Conservation (phyloP, 2,329 filamentous ascomycete genomes). For the Hypocreales sp. region DNA sequence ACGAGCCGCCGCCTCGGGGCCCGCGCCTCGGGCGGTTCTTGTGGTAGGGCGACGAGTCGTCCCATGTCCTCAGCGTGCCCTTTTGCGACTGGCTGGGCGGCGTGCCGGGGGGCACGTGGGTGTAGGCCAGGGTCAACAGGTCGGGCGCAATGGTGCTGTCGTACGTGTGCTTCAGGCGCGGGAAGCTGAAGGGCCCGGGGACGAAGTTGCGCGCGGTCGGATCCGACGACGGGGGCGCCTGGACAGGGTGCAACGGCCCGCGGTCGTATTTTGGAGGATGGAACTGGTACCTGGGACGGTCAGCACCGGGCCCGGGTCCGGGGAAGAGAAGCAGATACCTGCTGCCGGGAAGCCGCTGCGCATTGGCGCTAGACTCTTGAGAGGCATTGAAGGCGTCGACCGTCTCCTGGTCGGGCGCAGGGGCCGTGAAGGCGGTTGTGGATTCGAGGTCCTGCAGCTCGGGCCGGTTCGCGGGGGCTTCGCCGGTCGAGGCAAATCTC, state of each 20-base stretch:
- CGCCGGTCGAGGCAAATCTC: conserved; percentile 32
- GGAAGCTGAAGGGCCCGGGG: conserved; percentile 79
- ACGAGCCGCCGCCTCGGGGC: conserved; percentile 55
- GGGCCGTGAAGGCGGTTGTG: conserved; percentile 30
- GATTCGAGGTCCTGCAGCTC: conserved; percentile 32
- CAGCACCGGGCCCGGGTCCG: conserved; percentile 1
- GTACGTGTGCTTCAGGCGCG: conserved; percentile 82
- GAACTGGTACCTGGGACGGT: conserved; percentile 64
- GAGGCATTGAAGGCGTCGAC: conserved; percentile 24
- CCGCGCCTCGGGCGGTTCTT: conserved; percentile 76
- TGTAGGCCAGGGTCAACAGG: conserved; percentile 77
- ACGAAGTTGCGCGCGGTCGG: conserved; percentile 77
- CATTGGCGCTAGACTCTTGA: conserved; percentile 18
- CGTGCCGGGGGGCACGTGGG: conserved; percentile 69
- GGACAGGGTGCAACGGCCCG: conserved; percentile 82
- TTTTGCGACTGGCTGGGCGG: conserved; percentile 26
- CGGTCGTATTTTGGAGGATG: conserved; percentile 90
- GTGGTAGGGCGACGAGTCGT: conserved; percentile 84
- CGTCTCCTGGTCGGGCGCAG: conserved; percentile 21
- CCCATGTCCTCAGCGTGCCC: conserved; percentile 69
- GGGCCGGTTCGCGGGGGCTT: conserved; percentile 10
- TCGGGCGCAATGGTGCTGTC: conserved; percentile 75
- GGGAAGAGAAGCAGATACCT: conserved; percentile 19
- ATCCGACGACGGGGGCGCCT: conserved; percentile 75
- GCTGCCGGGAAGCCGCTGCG: conserved; percentile 27